These are phyloP conservation scores for Umbellularia californica DNA, from an alignment of 164 flowering plant genomes.

Conservation along the genomic window DNA sequence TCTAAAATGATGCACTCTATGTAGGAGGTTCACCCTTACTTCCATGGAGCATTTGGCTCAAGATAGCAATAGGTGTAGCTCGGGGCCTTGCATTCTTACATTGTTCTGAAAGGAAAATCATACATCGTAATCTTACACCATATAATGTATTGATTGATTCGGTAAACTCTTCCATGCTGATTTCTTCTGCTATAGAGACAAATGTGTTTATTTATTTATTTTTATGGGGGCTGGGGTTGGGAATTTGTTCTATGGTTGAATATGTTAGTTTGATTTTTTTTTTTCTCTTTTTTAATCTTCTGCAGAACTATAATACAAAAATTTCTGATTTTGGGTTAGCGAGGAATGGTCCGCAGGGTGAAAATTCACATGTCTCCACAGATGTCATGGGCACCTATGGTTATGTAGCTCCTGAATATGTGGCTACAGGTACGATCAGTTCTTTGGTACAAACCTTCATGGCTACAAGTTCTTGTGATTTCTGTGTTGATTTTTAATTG, in stretches of 20 bases:
- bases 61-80: slow-evolving; percentile 80
- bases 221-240: no score
- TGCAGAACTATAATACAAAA: slow-evolving; percentile 70
- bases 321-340: slow-evolving; percentile 89
- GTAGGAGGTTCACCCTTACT: slow-evolving; percentile 49
- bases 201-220: no score
- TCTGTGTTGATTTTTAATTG: no score
- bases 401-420: slow-evolving; percentile 91
- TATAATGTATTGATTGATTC: slow-evolving; percentile 78
- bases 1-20: not conserved
- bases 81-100: slow-evolving; percentile 78
- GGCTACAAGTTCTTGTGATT: no score
- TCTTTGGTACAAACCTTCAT: not conserved
- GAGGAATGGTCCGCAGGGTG: slow-evolving; percentile 62
- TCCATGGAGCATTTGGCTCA: slow-evolving; percentile 68
- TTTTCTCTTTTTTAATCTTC: not conserved
- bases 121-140: slow-evolving; percentile 78
- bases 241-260: not conserved
- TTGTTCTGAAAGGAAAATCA: slow-evolving; percentile 59
- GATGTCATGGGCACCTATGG: slow-evolving; percentile 83
- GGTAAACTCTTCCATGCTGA: slow-evolving; percentile 31
- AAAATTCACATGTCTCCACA: slow-evolving; percentile 72
- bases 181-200: not conserved
- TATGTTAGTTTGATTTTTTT: not conserved
- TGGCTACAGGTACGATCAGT: slow-evolving; percentile 68